Base-by-base conservation (phyloP, 2,329 filamentous ascomycete species). In the Claviceps paspali region DNA sequence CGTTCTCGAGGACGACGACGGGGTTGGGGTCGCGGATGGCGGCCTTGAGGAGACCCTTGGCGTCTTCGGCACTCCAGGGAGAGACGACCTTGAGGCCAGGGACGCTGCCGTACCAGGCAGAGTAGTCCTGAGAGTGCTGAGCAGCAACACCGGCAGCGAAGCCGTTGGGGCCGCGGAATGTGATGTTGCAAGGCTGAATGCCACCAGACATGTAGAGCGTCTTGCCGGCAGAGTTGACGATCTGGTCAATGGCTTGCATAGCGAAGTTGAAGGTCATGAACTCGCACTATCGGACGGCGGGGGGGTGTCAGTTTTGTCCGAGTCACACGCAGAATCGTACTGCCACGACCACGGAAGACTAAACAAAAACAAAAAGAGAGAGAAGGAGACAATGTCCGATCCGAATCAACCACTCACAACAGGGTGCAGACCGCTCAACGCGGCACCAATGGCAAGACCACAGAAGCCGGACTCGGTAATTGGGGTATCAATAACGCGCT, bases 221-320 rank as follows among this genome's bases (percentile, higher is more conserved):
- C 75, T 98, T 98, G 57, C 86, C 91, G 51, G 73, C 91, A 35
- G 88, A 96, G 78, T 98, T 98, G 76, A 98, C 87, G 59, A 98
- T 84, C 63, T 98, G 91, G 62, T 98, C 91, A 63, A 98, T 98
- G 59, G 91, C 85, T 70, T 98, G 91, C 91, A 98, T 98, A 63
- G 91, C 88, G 60, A 96, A 96, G 76, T 98, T 98, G 78, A 94
- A 96, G 55, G 91, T 98, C 91, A 98, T 98, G 74, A 98, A 98
- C 70, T 98, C 91, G 75, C 82, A 91, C 84, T 91, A 48, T 37
- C 7, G 43, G 4, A 15, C 18, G 18, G 11, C 18, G 14, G 8
- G 21, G 24, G 15, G 21, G 7, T 15, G 33, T 27, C 19, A 40
- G 30, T 23, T 4, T n/a, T 10, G 23, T 2, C n/a, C 30, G 19